A percentile compares a stretch with the other conserved stretches of the same genome.
Evolutionary conservation across 148 eudicot species (phyloP).

Genomic region (Limonium bicolor): DNA sequence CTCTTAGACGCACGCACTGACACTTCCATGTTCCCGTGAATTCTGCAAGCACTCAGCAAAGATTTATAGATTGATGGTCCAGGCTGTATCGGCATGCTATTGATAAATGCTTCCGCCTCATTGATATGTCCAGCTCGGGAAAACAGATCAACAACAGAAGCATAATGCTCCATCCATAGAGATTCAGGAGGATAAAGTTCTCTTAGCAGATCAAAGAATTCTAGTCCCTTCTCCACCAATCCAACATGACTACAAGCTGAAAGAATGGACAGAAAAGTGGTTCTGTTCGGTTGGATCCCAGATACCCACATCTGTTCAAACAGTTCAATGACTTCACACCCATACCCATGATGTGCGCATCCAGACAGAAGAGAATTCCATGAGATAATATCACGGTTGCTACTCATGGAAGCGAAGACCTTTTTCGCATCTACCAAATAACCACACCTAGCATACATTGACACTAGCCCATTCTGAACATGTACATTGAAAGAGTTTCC

Average conservation of each 20-base stretch:
- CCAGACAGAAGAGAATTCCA: slow-evolving; percentile 51
- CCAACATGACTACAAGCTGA: slow-evolving; percentile 58
- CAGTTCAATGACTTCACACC: slow-evolving; percentile 22
- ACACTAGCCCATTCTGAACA: slow-evolving; percentile 41
- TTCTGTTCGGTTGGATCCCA: slow-evolving; percentile 24
- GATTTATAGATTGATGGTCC: slow-evolving; percentile 37
- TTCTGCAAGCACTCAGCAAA: slow-evolving; percentile 35
- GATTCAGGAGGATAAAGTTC: slow-evolving; percentile 11
- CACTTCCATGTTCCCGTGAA: slow-evolving; percentile 36
- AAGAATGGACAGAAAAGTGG: slow-evolving; percentile 32
- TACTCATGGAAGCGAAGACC: slow-evolving; percentile 25
- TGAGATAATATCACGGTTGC: slow-evolving; percentile 31
- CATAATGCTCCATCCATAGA: slow-evolving; percentile 31
- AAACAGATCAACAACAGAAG: slow-evolving; percentile 47
- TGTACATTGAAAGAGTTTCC: slow-evolving; percentile 16
- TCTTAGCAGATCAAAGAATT: slow-evolving; percentile 29
- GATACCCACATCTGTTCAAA: slow-evolving; percentile 36
- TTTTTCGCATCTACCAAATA: slow-evolving; percentile 22
- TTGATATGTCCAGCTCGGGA: slow-evolving; percentile 37
- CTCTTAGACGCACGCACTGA: slow-evolving; percentile 23
- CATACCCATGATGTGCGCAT: slow-evolving; percentile 36
- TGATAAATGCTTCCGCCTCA: slow-evolving; percentile 41
- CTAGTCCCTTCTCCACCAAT: slow-evolving; percentile 30
- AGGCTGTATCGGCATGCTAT: slow-evolving; percentile 29
- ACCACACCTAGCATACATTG: slow-evolving; percentile 55